Conservation (phyloP, 176 grass and related monocot genomes). For the Guadua angustifolia region DNA sequence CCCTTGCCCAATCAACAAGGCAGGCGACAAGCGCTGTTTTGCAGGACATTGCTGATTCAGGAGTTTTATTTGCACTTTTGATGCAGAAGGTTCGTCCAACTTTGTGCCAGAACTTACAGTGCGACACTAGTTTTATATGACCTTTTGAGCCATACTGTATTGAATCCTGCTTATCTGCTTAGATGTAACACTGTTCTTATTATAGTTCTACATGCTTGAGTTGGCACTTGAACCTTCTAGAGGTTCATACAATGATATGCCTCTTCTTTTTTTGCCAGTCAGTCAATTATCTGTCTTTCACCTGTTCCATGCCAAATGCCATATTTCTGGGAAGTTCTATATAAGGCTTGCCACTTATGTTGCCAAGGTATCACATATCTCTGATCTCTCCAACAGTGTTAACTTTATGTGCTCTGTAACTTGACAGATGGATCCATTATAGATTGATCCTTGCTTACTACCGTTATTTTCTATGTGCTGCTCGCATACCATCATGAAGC, state of each 20-base stretch:
- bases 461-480: constrained; percentile 17
- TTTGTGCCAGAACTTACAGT: neutral
- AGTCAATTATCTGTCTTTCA: constrained; percentile 30
- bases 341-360: neutral
- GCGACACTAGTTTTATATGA: neutral
- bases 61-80: constrained; percentile 88
- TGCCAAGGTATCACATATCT: neutral
- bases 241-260: constrained; percentile 10
- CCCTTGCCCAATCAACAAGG: constrained; percentile 79
- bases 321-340: constrained; percentile 23
- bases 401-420: neutral
- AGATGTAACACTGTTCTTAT: neutral
- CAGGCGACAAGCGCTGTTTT: constrained; percentile 82
- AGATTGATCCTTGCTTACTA: constrained; percentile 20
- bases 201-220: constrained; percentile 2
- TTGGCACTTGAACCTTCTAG: neutral
- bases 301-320: constrained; percentile 7
- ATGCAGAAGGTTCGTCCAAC: constrained; percentile 86
- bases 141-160: neutral
- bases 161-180: neutral
- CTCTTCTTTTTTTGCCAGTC: neutral
- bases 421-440: constrained; percentile 5
- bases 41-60: constrained; percentile 94
- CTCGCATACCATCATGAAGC: neutral
- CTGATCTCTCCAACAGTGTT: neutral